A percentile compares a stretch with the other conserved stretches of the same genome.
Conservation (phyloP, 2,329 filamentous ascomycete genomes). For the Diplocarpon rosae region DNA sequence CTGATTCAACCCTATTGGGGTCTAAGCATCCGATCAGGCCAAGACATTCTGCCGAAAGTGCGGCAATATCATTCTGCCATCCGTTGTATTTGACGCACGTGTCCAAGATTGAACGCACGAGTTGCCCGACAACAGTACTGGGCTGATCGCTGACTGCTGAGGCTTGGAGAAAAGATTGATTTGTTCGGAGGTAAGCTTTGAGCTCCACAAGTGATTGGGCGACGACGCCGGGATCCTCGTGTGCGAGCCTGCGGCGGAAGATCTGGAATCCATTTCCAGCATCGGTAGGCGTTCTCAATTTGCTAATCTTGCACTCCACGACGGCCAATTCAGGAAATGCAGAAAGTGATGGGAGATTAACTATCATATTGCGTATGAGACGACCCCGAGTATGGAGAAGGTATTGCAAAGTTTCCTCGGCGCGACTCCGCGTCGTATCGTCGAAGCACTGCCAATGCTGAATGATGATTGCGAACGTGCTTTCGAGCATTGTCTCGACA, state of each 20-base stretch:
- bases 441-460: slow-evolving; percentile 67
- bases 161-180: slow-evolving; percentile 71
- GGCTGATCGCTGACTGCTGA: slow-evolving; percentile 77
- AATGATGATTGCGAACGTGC: slow-evolving; percentile 78
- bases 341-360: slow-evolving; percentile 67
- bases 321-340: slow-evolving; percentile 58
- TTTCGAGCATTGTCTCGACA: slow-evolving; percentile 68
- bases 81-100: slow-evolving; percentile 72
- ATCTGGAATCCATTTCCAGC: slow-evolving; percentile 55
- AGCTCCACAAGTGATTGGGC: slow-evolving; percentile 72
- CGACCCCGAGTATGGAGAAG: slow-evolving; percentile 23
- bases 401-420: slow-evolving; percentile 49
- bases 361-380: slow-evolving; percentile 54
- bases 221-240: slow-evolving; percentile 81
- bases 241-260: slow-evolving; percentile 62
- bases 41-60: slow-evolving; percentile 69
- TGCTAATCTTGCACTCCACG: slow-evolving; percentile 53
- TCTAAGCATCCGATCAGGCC: slow-evolving; percentile 88
- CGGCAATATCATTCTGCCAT: slow-evolving; percentile 53
- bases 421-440: slow-evolving; percentile 44
- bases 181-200: slow-evolving; percentile 54
- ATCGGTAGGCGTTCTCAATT: slow-evolving; percentile 55
- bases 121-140: slow-evolving; percentile 56
- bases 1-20: slow-evolving; percentile 74
- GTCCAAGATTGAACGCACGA: slow-evolving; percentile 74